Percentiles rank a stretch among this genome's conserved stretches.
These are phyloP conservation scores for Teratosphaeria pseudoeucalypti DNA, from an alignment of 2,329 filamentous ascomycete genomes.

Conservation along the genomic window DNA sequence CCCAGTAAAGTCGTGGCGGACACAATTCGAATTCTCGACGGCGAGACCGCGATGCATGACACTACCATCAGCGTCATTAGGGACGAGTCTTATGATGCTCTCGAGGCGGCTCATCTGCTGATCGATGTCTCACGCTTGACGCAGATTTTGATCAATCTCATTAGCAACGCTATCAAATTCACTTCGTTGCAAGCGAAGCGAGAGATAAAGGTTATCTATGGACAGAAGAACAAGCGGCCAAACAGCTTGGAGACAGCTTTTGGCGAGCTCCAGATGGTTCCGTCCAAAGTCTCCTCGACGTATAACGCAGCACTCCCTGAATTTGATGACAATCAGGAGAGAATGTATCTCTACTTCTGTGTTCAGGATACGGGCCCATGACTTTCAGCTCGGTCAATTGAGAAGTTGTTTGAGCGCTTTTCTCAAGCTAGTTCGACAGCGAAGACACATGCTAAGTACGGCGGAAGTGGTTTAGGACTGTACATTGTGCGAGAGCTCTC, in stretches of 20 bases:
- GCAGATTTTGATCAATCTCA: conserved; percentile 27
- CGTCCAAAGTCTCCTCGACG: not conserved
- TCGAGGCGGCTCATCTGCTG: conserved; percentile 14
- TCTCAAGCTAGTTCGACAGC: conserved; percentile 49
- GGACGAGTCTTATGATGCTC: conserved; percentile 3
- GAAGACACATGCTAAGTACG: conserved; percentile 58
- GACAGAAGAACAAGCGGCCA: conserved; percentile 2
- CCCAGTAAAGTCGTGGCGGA: conserved; percentile 24
- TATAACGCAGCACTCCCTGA: conserved; percentile 2
- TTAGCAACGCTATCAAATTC: conserved; percentile 34
- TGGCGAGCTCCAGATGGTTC: conserved; percentile 8
- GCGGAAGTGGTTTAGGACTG: conserved; percentile 47
- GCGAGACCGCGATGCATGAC: conserved; percentile 25
- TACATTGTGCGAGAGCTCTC: conserved; percentile 59
- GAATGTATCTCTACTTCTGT: conserved; percentile 20
- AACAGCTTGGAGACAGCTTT: conserved; percentile 3
- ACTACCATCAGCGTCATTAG: conserved; percentile 15
- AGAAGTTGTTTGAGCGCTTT: conserved; percentile 56
- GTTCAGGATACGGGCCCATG: conserved; percentile 33
- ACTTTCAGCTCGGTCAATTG: conserved; percentile 27
- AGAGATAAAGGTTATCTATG: conserved; percentile 5
- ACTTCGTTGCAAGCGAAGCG: conserved; percentile 10
- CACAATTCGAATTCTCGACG: conserved; percentile 30
- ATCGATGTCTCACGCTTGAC: conserved; percentile 19
- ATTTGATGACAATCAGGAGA: conserved; percentile 15